These are phyloP conservation scores for Heliamphora exappendiculata DNA, from an alignment of 148 eudicot genomes.

Conservation along the genomic window DNA sequence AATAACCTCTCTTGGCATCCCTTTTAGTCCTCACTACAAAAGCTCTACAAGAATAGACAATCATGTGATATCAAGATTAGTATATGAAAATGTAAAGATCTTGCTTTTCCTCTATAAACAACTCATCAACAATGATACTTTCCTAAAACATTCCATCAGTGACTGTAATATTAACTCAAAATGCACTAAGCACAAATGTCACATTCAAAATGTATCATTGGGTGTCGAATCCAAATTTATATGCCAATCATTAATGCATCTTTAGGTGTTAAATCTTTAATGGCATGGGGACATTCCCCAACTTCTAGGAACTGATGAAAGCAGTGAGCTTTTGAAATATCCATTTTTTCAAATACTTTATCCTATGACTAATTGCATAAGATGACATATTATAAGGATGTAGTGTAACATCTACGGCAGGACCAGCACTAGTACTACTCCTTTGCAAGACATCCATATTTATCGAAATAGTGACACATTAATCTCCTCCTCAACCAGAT, in stretches of 20 bases:
- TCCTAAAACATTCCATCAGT: background rate
- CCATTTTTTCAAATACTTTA: background rate
- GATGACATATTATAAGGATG: background rate
- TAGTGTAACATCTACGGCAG: background rate
- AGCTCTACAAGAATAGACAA: background rate
- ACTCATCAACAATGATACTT: background rate
- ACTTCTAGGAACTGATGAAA: background rate
- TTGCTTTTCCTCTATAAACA: too few species aligned
- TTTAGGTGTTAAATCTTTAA: background rate
- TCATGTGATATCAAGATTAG: background rate
- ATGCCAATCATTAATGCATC: too few species aligned
- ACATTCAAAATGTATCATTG: background rate
- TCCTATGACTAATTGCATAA: background rate
- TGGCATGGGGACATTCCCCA: background rate
- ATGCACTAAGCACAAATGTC: too few species aligned
- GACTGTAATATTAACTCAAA: background rate
- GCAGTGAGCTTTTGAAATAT: background rate
- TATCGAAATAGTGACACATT: background rate
- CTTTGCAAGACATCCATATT: too few species aligned
- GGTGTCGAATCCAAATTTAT: too few species aligned
- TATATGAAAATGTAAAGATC: too few species aligned
- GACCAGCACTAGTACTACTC: too few species aligned
- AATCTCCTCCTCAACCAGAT: too few species aligned
- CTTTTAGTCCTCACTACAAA: background rate
- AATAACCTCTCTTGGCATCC: background rate